Base-by-base conservation (phyloP, 2,329 filamentous ascomycete species). In the Lecanicillium sp. region DNA sequence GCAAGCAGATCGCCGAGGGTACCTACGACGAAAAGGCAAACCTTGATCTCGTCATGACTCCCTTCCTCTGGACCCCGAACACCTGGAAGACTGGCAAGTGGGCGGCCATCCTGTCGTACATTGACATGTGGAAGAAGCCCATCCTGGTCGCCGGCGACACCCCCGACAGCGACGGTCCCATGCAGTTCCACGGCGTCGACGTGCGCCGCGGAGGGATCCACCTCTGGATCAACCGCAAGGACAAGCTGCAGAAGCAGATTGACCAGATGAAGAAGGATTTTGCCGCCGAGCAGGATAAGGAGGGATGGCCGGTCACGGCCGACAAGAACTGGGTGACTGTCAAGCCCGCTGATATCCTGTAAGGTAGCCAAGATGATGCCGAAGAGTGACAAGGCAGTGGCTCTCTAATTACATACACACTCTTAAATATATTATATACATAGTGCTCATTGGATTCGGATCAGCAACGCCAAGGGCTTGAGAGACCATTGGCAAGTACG, bases 241-340 rank as follows among this genome's bases (percentile, higher is more conserved):
- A 65, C 20, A 58, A 58, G 27, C 62, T 61, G 42, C 60, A 62
- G 51, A 55, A 62, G 50, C 49, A 67, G 50, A 58, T 72, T 36
- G 52, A 64, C 21, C 57, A 53, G 21, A 67, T 71, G 67, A 67
- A 66, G n/a, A 51, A 51, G 38, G 56, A 68, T 3, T 62, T 58
- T 43, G 56, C 63, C 3, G 56, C 55, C 19, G 61, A 54, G 3
- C 69, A 72, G 55, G 55, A 55, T 43, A 56, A 58, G 47, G 60
- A 67, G 37, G 63, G 64, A 1, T 49, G 66, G 8, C 57, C 60
- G 1, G 68, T 70, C 2, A 72, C 67, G 12, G 69, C 67, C 2
- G 58, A 72, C 48, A 70, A 69, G 62, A 71, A 71, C 56, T 72
- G 69, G 69, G 62, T 72, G 3, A 58, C 65, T 4, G 69, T 72